phyloP scores from a whole-genome alignment of 208 protist genomes.

The Novymonas esmeraldas region DNA sequence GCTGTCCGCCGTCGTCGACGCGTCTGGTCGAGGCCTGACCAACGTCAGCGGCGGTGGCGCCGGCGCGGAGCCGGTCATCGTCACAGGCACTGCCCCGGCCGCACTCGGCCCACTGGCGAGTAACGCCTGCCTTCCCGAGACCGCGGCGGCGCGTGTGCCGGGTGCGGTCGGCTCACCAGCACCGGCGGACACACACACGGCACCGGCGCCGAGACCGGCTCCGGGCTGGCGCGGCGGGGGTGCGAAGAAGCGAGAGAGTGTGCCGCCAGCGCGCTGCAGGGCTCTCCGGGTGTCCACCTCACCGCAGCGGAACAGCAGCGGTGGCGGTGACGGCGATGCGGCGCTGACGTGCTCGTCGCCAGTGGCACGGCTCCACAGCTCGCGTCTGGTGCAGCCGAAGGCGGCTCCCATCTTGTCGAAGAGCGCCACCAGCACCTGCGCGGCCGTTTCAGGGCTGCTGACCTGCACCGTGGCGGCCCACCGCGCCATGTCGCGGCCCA shows the following conservation, averaged over 20 bases:
- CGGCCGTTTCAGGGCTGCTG: conserved; percentile 37
- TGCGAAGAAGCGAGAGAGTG: conserved; percentile 51
- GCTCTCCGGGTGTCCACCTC: conserved; percentile 13
- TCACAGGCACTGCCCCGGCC: not conserved
- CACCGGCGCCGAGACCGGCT: not conserved
- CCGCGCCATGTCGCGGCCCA: conserved; percentile 38
- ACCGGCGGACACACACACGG: too few species aligned
- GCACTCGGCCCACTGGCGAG: too few species aligned
- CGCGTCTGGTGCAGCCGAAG: conserved; percentile 39
- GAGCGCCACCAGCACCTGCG: conserved; percentile 44
- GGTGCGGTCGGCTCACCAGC: too few species aligned
- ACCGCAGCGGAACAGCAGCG: conserved; percentile 29
- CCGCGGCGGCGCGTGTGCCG: too few species aligned
- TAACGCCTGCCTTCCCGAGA: too few species aligned
- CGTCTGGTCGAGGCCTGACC: not conserved
- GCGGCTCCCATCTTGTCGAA: conserved; percentile 47
- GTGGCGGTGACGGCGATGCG: not conserved
- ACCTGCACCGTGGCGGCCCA: conserved; percentile 66
- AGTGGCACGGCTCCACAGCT: conserved; percentile 26
- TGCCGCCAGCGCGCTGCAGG: conserved; percentile 19
- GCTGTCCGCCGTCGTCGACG: not conserved
- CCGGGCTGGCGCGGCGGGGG: conserved; percentile 9
- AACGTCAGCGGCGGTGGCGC: not conserved
- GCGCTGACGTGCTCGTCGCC: not conserved
- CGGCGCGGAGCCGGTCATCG: not conserved